Evolutionary conservation across 352 stramenopile genomes (phyloP), one percentile per base, ranked within the genome.

Genomic region (Phytophthora nicotianae): DNA sequence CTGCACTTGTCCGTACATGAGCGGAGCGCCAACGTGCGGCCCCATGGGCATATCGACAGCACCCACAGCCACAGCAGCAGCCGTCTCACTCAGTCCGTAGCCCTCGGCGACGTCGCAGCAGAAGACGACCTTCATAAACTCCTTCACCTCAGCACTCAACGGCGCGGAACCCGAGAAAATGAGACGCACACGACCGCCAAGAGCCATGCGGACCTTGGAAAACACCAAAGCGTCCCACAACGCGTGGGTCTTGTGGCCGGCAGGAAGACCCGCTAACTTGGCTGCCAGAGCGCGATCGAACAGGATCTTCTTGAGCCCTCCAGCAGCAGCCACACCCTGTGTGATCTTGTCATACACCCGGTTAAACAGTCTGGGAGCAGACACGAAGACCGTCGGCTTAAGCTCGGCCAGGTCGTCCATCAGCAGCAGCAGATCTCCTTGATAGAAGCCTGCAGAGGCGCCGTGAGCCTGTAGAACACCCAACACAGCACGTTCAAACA

Each of bases 331-430:
- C 3, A 93, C 83, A 29, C 72, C 68, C 48, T 78, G 68, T 54
- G 80, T 77, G 66, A 97, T 89, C 67, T 98, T 98, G 86, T 98
- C 92, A 70, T 98, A 88, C 50, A 99, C 94, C 61, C 96, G 96
- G 66, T 98, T 98, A 49, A 98, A 79, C 1, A 99, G 87, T 17
- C 97, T 80, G 4, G 97, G 96, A 24, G 97, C 96, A 0, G 87
- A 90, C 16, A 87, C 79, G 59, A 99, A 96, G 2, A 97, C 61
- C 1, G 95, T 98, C 0, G 96, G 95, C 52, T 85, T 70, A 50
- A 98, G 89, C 21, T 82, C 89, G n/a, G 88, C 73, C 19, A 98
- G 64, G 70, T 98, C 96, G 62, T 98, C 91, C 71, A 98, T 87
- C 5, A 99, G 72, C n/a, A 88, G 75, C 14, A 85, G 60, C 33